Evolutionary conservation across 139 green algal genomes (phyloP).

Genomic region (Desmodesmus armatus): DNA sequence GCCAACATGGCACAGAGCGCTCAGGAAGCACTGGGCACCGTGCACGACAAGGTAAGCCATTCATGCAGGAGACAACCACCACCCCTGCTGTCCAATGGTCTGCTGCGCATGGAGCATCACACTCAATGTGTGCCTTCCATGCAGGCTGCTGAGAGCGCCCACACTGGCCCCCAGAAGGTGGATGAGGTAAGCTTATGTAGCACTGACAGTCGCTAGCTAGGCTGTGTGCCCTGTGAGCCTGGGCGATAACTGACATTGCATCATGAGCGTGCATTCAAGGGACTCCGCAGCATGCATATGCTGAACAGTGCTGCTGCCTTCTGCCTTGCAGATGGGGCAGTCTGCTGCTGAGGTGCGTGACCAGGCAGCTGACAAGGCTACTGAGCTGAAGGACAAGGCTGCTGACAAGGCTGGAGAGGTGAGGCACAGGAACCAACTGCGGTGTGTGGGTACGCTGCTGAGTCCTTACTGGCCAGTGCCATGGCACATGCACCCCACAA

Average conservation of each 20-base stretch:
- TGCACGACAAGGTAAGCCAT: slow-evolving; percentile 23
- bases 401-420: slow-evolving; percentile 35
- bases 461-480: too few relatives aligned
- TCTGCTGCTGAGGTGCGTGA: background rate
- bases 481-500: too few relatives aligned
- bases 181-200: slow-evolving; percentile 17
- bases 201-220: background rate
- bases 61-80: background rate
- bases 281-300: background rate
- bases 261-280: too few relatives aligned
- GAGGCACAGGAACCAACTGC: background rate
- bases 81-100: background rate
- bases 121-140: background rate
- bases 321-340: background rate
- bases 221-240: background rate
- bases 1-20: slow-evolving; percentile 32
- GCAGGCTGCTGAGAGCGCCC: slow-evolving; percentile 23
- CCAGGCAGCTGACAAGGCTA: background rate
- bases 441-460: too few relatives aligned
- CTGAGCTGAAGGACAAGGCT: slow-evolving; percentile 22
- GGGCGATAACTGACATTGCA: too few relatives aligned
- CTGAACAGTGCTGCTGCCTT: background rate
- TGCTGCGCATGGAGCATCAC: background rate
- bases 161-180: slow-evolving; percentile 28
- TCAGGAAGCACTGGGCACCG: slow-evolving; percentile 20